Evolutionary conservation across 345 rosid genomes (phyloP).

Genomic region (Citrus trifoliata): DNA sequence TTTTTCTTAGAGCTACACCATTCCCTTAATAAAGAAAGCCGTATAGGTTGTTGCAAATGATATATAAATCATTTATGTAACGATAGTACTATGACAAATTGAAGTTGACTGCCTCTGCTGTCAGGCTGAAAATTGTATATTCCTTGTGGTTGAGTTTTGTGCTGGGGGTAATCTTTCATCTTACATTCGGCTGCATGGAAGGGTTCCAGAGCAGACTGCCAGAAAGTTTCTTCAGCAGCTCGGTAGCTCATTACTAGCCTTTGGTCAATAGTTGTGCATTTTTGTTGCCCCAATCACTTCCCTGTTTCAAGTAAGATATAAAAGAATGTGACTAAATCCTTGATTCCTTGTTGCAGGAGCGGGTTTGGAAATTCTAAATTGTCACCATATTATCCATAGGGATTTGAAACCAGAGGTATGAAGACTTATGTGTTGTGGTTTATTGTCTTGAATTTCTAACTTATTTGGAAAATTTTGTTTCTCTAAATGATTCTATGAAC

Average conservation of each 20-base stretch:
- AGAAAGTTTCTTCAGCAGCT: constrained; percentile 59
- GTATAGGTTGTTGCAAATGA: neutral
- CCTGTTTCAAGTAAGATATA: neutral
- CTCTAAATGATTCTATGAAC: no score
- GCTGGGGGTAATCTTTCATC: constrained; percentile 56
- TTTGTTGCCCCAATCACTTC: neutral
- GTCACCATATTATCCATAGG: no score
- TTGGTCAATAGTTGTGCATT: neutral
- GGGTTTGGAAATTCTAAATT: no score
- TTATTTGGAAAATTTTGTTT: no score
- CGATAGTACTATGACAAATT: neutral
- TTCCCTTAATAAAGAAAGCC: no score
- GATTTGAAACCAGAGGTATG: no score
- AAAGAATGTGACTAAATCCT: neutral
- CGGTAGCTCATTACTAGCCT: constrained; percentile 30
- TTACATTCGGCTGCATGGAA: constrained; percentile 44
- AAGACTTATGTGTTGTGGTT: no score
- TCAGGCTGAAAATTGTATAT: constrained; percentile 42
- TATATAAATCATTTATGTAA: neutral
- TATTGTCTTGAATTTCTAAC: no score
- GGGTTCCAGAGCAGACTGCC: constrained; percentile 44
- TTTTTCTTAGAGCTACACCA: no score
- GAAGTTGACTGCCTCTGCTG: neutral
- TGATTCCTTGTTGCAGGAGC: no score
- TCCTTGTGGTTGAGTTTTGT: constrained; percentile 60